phyloP scores from a whole-genome alignment of 1,284 basidiomycete genomes.

The Fomitopsis pinicola region DNA sequence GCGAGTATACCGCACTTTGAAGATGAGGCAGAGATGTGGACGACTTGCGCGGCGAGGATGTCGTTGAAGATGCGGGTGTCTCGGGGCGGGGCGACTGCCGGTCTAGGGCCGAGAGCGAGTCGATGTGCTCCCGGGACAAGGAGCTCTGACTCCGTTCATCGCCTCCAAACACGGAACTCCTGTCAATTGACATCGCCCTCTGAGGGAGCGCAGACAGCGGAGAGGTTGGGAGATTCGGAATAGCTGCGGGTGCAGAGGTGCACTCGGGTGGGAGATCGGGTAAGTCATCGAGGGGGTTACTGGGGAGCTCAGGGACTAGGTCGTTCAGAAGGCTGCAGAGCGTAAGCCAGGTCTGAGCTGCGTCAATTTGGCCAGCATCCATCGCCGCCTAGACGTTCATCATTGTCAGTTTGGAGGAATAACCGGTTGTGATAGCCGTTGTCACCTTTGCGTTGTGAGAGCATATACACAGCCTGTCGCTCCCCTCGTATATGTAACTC shows the following conservation, averaged over 20 bases:
- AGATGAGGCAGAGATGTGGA: slow-evolving; percentile 39
- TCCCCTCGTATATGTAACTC: slow-evolving; percentile 61
- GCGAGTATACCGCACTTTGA: slow-evolving; percentile 27
- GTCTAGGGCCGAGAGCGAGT: slow-evolving; percentile 6
- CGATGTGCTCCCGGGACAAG: slow-evolving; percentile 14
- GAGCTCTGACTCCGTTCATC: slow-evolving; percentile 17
- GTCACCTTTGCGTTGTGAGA: slow-evolving; percentile 55
- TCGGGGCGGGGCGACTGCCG: slow-evolving; percentile 20
- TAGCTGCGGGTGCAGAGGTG: slow-evolving; percentile 38
- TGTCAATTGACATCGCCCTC: slow-evolving; percentile 19
- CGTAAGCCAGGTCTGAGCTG: slow-evolving; percentile 69
- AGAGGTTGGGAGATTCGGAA: slow-evolving; percentile 25
- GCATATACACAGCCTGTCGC: slow-evolving; percentile 47
- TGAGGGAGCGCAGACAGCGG: slow-evolving; percentile 4
- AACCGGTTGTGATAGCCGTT: background rate
- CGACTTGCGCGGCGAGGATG: slow-evolving; percentile 53
- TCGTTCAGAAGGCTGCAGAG: slow-evolving; percentile 55
- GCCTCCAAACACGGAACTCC: background rate
- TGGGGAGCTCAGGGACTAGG: slow-evolving; percentile 33
- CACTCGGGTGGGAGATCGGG: slow-evolving; percentile 33
- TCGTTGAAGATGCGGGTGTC: slow-evolving; percentile 45
- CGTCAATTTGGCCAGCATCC: slow-evolving; percentile 53
- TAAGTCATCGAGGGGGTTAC: slow-evolving; percentile 19
- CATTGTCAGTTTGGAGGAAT: background rate
- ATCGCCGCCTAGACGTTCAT: slow-evolving; percentile 49